phyloP scores from a whole-genome alignment of 2,329 filamentous ascomycete species.

The Colletotrichum orbiculare region DNA sequence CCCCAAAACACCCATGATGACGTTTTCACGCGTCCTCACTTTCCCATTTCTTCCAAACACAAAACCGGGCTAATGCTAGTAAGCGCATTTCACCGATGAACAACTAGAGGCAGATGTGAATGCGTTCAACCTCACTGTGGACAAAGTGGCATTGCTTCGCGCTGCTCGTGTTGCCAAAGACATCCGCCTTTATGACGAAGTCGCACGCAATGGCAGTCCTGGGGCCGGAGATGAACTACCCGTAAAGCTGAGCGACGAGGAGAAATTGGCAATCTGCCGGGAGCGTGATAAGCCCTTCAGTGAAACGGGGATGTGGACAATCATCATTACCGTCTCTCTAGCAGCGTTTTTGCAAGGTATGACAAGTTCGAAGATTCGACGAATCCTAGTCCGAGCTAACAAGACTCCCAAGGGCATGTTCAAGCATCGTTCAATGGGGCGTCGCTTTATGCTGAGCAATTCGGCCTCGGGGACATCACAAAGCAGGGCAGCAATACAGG shows the following conservation, averaged over 20 bases:
- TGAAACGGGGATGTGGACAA: conserved; percentile 51
- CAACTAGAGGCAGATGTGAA: conserved; percentile 50
- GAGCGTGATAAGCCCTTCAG: conserved; percentile 54
- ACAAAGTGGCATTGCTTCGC: conserved; percentile 46
- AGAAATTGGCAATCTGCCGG: conserved; percentile 50
- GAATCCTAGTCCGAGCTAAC: neutral
- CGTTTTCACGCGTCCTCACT: too few relatives aligned
- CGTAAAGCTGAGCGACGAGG: conserved; percentile 46
- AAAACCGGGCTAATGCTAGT: neutral
- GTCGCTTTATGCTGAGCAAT: conserved; percentile 43
- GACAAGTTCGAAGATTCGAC: too few relatives aligned
- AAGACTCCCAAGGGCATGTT: conserved; percentile 45
- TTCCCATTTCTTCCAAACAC: neutral
- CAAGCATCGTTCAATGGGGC: conserved; percentile 57
- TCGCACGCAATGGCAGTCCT: conserved; percentile 44
- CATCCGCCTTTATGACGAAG: conserved; percentile 50
- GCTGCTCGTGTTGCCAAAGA: conserved; percentile 55
- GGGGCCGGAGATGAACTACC: conserved; percentile 41
- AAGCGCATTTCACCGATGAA: conserved; percentile 51
- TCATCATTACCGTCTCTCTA: conserved; percentile 55
- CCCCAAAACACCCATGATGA: too few relatives aligned
- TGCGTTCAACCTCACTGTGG: conserved; percentile 48
- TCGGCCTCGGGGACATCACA: neutral
- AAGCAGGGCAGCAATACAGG: neutral
- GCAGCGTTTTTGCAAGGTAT: conserved; percentile 54